Evolutionary conservation across 139 green algal genomes (phyloP), one percentile per base, ranked within the genome.

Genomic region (Ostreobium quekettii): DNA sequence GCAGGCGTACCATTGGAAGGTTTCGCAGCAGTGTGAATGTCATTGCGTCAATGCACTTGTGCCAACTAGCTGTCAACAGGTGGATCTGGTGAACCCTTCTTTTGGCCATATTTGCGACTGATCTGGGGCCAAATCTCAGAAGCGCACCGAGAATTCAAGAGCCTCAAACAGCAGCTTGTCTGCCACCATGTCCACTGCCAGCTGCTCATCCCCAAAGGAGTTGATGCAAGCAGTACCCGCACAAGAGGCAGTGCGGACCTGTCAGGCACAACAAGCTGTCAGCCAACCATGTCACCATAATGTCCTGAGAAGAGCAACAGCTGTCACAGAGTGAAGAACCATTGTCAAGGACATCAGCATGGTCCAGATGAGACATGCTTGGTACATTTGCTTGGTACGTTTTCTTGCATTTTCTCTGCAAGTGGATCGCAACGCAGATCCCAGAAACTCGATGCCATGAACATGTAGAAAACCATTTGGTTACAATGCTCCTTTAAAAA

Each of bases 111-210:
- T 53, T 53, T 53, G 11, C 19, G 11, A 26, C 19, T 19, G 42
- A 53, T 19, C 19, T 53, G 11, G 11, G 15, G 15, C 19, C 42
- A 53, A 19, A 19, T 19, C 15, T 53, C 42, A 26, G 53, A 11
- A 26, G 19, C 22, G 15, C 68, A 90, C 83, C 4, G 81, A 91
- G 87, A 84, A 96, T 37, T 77, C 77, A 2, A 95, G 83, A 4
- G 88, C 86, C 80, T 97, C 90, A 57, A 96, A 96, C 65, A 97
- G 85, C 67, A 96, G 78, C 80, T 95, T 95, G 86, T 97, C 91
- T 22, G 91, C 90, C 47, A 96, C 75, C 79, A 96, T 74, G 83
- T 97, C 90, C 6, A 97, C 83, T 2, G 89, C 87, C 71, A 97
- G 83, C 87, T 97, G 90, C 82, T 96, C 90, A 60, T 97, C 90